Evolutionary conservation across 495 filamentous ascomycete species (phyloP).

Genomic region (Aspergillus funiculosus): DNA sequence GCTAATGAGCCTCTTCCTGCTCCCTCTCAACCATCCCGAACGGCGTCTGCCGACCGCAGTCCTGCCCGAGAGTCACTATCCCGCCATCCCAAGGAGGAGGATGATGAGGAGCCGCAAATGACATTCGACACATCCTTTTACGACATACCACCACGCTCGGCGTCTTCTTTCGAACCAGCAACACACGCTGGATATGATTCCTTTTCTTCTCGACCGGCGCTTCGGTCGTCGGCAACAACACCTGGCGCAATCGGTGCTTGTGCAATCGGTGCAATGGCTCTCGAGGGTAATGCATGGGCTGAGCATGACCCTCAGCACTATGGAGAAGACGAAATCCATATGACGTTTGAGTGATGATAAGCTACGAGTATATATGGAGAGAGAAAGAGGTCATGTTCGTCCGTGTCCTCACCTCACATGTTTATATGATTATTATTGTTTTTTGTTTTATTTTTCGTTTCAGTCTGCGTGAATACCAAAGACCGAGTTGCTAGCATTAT

Average conservation of each 20-base stretch:
- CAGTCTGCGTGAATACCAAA: too few relatives aligned
- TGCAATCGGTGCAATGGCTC: constrained; percentile 35
- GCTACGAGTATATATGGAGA: constrained; percentile 13
- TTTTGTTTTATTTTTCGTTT: too few relatives aligned
- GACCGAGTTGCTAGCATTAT: too few relatives aligned
- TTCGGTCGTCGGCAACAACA: constrained; percentile 41
- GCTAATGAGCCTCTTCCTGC: constrained; percentile 27
- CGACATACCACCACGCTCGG: constrained; percentile 28
- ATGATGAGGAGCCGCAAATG: constrained; percentile 57
- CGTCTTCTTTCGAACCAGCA: constrained; percentile 16
- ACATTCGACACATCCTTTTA: constrained; percentile 63
- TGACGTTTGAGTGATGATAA: constrained; percentile 51
- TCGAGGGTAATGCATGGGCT: constrained; percentile 75
- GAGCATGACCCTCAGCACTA: too few relatives aligned
- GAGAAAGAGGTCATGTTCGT: too few relatives aligned
- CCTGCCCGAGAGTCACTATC: constrained; percentile 18
- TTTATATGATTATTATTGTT: too few relatives aligned
- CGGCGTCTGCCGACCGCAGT: constrained; percentile 26
- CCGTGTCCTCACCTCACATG: neutral
- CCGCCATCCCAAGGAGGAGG: constrained; percentile 35
- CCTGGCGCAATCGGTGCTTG: constrained; percentile 20
- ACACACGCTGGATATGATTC: constrained; percentile 5
- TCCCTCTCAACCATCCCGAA: constrained; percentile 28
- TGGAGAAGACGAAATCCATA: constrained; percentile 49
- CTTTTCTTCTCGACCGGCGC: constrained; percentile 29